Conservation (phyloP, 176 grass and related monocot species). For the Luzula sylvatica region DNA sequence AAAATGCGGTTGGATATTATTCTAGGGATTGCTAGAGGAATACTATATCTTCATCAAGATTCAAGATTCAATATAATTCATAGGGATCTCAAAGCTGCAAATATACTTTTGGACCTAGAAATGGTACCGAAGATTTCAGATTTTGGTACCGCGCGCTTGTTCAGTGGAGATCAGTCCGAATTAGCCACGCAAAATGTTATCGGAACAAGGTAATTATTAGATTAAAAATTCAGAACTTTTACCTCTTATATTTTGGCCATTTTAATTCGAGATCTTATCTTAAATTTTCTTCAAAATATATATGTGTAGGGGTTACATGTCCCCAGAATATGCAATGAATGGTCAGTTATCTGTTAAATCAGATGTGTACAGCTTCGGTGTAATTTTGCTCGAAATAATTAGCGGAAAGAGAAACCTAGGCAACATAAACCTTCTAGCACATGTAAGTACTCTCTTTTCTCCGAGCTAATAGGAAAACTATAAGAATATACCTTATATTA, state of each 20-base stretch:
- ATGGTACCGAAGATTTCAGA: constrained; percentile 72
- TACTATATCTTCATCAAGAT: constrained; percentile 51
- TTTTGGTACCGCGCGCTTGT: constrained; percentile 36
- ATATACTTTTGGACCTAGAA: constrained; percentile 40
- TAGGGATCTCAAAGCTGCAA: constrained; percentile 47
- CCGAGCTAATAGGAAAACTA: no score
- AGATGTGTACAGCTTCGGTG: constrained; percentile 42
- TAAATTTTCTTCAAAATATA: neutral
- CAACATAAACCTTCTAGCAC: constrained; percentile 27
- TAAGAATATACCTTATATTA: no score
- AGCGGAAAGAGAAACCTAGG: constrained; percentile 22
- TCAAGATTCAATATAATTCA: constrained; percentile 51
- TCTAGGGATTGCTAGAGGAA: constrained; percentile 33
- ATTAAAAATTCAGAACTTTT: neutral
- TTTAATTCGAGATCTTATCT: neutral
- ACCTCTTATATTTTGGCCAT: neutral
- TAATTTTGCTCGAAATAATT: constrained; percentile 31
- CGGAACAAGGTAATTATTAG: constrained; percentile 49
- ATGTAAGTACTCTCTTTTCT: constrained; percentile 39
- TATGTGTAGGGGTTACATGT: constrained; percentile 23
- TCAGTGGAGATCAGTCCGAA: constrained; percentile 17
- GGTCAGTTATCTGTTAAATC: constrained; percentile 38
- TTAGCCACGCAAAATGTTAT: constrained; percentile 31
- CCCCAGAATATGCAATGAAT: constrained; percentile 43
- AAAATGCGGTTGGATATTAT: constrained; percentile 42